phyloP scores from a whole-genome alignment of 139 green algal genomes.

The Diplosphaera chodatii region DNA sequence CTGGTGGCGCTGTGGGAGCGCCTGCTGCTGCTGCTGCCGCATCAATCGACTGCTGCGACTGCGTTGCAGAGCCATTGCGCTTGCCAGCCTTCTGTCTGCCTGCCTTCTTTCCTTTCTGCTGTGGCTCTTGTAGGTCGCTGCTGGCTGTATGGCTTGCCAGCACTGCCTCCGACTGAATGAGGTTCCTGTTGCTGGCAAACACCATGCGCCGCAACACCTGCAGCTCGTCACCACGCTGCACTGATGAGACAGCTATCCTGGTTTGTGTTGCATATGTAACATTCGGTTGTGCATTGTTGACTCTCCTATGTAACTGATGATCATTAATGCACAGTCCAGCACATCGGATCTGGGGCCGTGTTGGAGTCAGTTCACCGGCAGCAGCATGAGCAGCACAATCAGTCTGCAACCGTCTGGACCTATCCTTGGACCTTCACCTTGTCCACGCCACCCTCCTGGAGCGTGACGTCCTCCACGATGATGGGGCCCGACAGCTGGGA shows the following conservation, averaged over 20 bases:
- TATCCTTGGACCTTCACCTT: background rate
- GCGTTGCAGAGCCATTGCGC: background rate
- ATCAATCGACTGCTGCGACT: too few relatives aligned
- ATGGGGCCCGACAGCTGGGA: constrained; percentile 29
- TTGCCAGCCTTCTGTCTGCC: background rate
- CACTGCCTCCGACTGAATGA: constrained; percentile 44
- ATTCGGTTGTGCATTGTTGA: too few relatives aligned
- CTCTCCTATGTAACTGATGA: too few relatives aligned
- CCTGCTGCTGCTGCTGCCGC: background rate
- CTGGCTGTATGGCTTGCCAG: constrained; percentile 14
- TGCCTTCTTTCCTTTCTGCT: background rate
- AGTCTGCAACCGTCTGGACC: too few relatives aligned
- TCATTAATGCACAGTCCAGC: too few relatives aligned
- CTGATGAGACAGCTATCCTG: too few relatives aligned
- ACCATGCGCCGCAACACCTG: constrained; percentile 33
- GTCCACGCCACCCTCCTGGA: constrained; percentile 2
- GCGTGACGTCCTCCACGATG: constrained; percentile 39
- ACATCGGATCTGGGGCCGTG: too few relatives aligned
- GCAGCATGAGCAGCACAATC: too few relatives aligned
- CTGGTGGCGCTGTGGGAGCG: too few relatives aligned
- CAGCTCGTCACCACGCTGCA: too few relatives aligned
- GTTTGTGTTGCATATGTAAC: too few relatives aligned
- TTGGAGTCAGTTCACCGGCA: too few relatives aligned
- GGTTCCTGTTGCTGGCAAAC: constrained; percentile 30
- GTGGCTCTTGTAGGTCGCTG: background rate